Conservation (phyloP, 1,139 yeast genomes). For the Taphrina populina region DNA sequence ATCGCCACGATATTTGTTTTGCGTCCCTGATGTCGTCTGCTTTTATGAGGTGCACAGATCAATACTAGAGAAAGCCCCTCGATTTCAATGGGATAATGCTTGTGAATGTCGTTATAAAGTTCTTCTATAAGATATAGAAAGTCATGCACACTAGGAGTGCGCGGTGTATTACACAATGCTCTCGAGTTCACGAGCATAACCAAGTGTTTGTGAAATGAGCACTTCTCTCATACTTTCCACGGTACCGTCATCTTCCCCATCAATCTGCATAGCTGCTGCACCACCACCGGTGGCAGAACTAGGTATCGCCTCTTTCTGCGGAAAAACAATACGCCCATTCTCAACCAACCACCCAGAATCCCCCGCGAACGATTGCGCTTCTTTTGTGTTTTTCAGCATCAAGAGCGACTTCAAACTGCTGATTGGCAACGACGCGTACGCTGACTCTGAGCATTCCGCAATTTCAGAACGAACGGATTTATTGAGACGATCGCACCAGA, state of each 20-base stretch:
- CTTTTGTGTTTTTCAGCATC: slow-evolving; percentile 69
- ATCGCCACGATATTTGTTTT: too few relatives aligned
- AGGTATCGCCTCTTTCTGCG: slow-evolving; percentile 42
- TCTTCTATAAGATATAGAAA: too few relatives aligned
- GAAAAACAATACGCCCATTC: slow-evolving; percentile 63
- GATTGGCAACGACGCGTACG: slow-evolving; percentile 73
- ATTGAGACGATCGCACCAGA: slow-evolving; percentile 12
- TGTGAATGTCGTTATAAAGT: too few relatives aligned
- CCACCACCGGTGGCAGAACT: slow-evolving; percentile 7
- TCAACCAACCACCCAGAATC: slow-evolving; percentile 59
- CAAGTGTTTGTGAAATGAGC: slow-evolving; percentile 64
- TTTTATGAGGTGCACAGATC: too few relatives aligned
- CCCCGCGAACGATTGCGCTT: slow-evolving; percentile 60
- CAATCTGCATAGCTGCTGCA: slow-evolving; percentile 27
- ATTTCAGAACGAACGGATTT: slow-evolving; percentile 77
- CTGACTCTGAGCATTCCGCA: slow-evolving; percentile 78
- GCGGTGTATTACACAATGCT: slow-evolving; percentile 63
- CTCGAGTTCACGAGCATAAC: slow-evolving; percentile 82
- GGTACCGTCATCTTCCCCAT: slow-evolving; percentile 6
- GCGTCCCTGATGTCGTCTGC: too few relatives aligned
- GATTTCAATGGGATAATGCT: too few relatives aligned
- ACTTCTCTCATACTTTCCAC: slow-evolving; percentile 42
- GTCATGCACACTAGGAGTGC: background rate
- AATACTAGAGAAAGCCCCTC: too few relatives aligned
- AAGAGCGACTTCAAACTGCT: slow-evolving; percentile 79